Evolutionary conservation across 192 early-diverging fungal genomes (phyloP), one percentile per base, ranked within the genome.

Genomic region (Umbelopsis sp.): DNA sequence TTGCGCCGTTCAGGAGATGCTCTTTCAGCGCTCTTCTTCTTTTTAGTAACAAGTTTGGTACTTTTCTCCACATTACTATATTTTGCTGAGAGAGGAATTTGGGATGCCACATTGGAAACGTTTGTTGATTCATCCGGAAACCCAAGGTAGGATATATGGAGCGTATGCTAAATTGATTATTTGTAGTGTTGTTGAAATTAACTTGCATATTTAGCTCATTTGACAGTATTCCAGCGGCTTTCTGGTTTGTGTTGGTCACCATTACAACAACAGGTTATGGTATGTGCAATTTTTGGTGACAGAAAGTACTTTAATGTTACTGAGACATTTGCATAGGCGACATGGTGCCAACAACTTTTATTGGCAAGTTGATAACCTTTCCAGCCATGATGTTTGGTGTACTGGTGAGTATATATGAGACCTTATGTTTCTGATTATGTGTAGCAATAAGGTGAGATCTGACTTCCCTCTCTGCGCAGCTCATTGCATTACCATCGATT

Each of bases 301-400:
- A 65, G 16, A n/a, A 26, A 4, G 29, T 16, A 41, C 8, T 7
- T 17, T 22, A 0, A 41, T 36, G 36, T 24, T 12, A 21, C 36
- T 38, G 31, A 51, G 14, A 49, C 51, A 44, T 22, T 22, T 43
- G 73, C 34, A 34, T 82, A 77, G 89, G 89, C 51, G 91, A 94
- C 71, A 92, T 92, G 90, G 88, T 92, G 12, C 92, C 92, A 7
- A 89, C 88, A 3, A 94, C 92, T 0, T 89, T 91, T 73, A 81
- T 92, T 62, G 92, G 92, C 52, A 92, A 92, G 71, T 74, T 92
- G 41, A 87, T 94, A 22, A 87, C 91, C 11, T 94, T 92, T 65
- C 91, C 92, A 16, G 90, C 90, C 45, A 92, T 94, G 90, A 89
- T 92, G 82, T 88, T 86, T 49, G 92, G 92, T n/a, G 89, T 92